Percentiles rank a stretch among this genome's conserved stretches.
Conservation (phyloP, 495 filamentous ascomycete genomes). For the Xylaria intraflava region DNA sequence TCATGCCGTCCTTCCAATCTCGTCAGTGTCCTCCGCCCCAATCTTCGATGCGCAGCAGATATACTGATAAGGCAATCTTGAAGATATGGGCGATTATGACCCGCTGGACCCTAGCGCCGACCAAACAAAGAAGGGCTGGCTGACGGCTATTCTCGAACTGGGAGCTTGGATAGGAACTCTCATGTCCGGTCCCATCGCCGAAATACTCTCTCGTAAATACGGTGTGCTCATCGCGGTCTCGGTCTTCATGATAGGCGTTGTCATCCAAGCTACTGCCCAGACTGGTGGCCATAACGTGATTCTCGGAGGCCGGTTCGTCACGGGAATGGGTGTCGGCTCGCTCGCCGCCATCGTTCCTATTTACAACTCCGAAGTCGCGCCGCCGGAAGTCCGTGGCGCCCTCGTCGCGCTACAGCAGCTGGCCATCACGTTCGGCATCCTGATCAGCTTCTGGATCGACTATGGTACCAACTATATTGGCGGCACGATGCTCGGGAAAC, state of each 20-base stretch:
- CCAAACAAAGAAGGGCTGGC: slow-evolving; percentile 65
- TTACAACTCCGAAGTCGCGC: slow-evolving; percentile 65
- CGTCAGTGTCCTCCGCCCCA: slow-evolving; percentile 25
- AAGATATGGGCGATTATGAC: slow-evolving; percentile 60
- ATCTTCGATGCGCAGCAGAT: not conserved
- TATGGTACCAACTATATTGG: slow-evolving; percentile 75
- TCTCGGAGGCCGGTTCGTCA: slow-evolving; percentile 69
- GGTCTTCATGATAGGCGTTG: slow-evolving; percentile 74
- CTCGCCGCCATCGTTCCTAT: slow-evolving; percentile 60
- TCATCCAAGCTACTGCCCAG: slow-evolving; percentile 62
- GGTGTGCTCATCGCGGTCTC: slow-evolving; percentile 62
- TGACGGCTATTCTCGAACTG: slow-evolving; percentile 74
- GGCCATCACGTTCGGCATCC: slow-evolving; percentile 76
- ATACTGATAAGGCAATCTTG: slow-evolving; percentile 11
- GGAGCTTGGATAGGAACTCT: slow-evolving; percentile 78
- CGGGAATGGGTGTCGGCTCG: slow-evolving; percentile 68
- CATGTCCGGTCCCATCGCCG: slow-evolving; percentile 67
- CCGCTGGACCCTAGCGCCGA: slow-evolving; percentile 38
- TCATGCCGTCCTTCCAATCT: slow-evolving; percentile 51
- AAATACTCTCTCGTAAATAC: slow-evolving; percentile 66
- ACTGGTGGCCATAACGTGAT: slow-evolving; percentile 50
- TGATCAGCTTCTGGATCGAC: slow-evolving; percentile 81
- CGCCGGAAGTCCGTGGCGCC: slow-evolving; percentile 56
- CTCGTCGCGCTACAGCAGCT: slow-evolving; percentile 74
- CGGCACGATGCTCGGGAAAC: slow-evolving; percentile 50